These are phyloP conservation scores for Globisporangium spinosum DNA, from an alignment of 352 stramenopile genomes.

Conservation along the genomic window DNA sequence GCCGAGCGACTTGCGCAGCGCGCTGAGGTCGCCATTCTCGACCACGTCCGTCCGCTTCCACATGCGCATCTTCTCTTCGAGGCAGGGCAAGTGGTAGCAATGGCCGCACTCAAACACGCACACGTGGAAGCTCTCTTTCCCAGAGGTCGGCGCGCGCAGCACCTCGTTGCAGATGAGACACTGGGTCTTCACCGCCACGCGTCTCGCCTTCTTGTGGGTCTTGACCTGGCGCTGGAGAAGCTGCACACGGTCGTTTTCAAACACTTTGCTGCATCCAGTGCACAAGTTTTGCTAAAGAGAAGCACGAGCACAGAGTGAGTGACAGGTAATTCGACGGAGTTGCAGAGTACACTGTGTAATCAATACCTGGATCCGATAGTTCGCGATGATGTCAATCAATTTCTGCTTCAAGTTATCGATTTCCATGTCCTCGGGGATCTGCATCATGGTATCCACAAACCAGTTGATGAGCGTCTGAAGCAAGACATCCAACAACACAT, in stretches of 20 bases:
- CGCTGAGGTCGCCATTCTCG: slow-evolving; percentile 37
- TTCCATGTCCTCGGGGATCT: slow-evolving; percentile 84
- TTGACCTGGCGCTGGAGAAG: slow-evolving; percentile 62
- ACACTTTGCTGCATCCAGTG: slow-evolving; percentile 69
- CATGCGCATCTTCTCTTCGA: slow-evolving; percentile 86
- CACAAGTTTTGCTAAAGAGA: slow-evolving; percentile 71
- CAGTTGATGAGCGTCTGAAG: neutral
- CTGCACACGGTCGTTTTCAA: slow-evolving; percentile 72
- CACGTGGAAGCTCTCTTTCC: slow-evolving; percentile 52
- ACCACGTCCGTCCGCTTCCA: slow-evolving; percentile 71
- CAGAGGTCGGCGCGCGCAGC: slow-evolving; percentile 41
- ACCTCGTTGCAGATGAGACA: slow-evolving; percentile 68
- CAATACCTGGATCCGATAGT: slow-evolving; percentile 79
- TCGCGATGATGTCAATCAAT: slow-evolving; percentile 69
- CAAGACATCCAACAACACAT: neutral
- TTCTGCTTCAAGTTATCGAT: slow-evolving; percentile 83
- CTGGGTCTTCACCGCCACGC: slow-evolving; percentile 48
- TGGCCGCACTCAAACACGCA: slow-evolving; percentile 85
- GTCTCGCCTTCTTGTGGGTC: slow-evolving; percentile 56
- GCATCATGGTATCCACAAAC: neutral
- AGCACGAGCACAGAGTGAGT: neutral
- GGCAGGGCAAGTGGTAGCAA: slow-evolving; percentile 72
- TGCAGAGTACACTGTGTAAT: neutral
- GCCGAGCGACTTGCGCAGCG: slow-evolving; percentile 42
- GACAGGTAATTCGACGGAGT: neutral